Evolutionary conservation across 495 filamentous ascomycete genomes (phyloP).

Genomic region (Barbatosphaeria neglecta): DNA sequence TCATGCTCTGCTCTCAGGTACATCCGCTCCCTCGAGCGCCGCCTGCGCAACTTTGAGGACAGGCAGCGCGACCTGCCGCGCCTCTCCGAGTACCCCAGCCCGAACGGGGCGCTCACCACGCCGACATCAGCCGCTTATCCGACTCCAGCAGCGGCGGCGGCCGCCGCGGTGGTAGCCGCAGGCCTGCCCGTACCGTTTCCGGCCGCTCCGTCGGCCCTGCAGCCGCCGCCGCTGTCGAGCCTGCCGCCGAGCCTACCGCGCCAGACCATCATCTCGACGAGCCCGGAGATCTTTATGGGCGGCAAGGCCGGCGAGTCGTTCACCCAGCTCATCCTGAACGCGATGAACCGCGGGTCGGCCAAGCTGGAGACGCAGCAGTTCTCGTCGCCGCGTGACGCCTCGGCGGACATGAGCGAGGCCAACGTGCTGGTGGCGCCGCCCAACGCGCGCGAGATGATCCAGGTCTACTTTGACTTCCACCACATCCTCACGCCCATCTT

Average conservation of each 20-base stretch:
- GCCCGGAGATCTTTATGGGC: slow-evolving; percentile 3
- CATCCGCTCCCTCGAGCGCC: slow-evolving; percentile 4
- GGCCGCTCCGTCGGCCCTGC: not conserved
- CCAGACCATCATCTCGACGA: slow-evolving; percentile 1
- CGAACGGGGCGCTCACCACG: not conserved
- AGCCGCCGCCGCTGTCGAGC: not conserved
- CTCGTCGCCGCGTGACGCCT: not conserved
- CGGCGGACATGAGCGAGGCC: not conserved
- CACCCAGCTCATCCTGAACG: slow-evolving; percentile 3
- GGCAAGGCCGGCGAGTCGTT: slow-evolving; percentile 4
- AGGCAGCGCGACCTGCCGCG: not conserved
- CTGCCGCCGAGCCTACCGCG: not conserved
- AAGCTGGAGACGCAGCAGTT: slow-evolving; percentile 1
- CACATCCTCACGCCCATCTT: slow-evolving; percentile 4
- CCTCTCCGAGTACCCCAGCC: not conserved
- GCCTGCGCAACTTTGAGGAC: slow-evolving; percentile 4
- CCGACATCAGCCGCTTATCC: not conserved
- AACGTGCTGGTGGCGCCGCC: not conserved
- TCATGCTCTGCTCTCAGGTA: not conserved
- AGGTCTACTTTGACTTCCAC: slow-evolving; percentile 3
- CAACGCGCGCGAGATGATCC: slow-evolving; percentile 1
- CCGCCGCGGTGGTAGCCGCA: not conserved
- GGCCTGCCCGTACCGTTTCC: not conserved
- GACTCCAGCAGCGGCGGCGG: not conserved
- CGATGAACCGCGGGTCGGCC: slow-evolving; percentile 2